These are phyloP conservation scores for Clarireedia homoeocarpa DNA, from an alignment of 2,329 filamentous ascomycete species.

Conservation along the genomic window DNA sequence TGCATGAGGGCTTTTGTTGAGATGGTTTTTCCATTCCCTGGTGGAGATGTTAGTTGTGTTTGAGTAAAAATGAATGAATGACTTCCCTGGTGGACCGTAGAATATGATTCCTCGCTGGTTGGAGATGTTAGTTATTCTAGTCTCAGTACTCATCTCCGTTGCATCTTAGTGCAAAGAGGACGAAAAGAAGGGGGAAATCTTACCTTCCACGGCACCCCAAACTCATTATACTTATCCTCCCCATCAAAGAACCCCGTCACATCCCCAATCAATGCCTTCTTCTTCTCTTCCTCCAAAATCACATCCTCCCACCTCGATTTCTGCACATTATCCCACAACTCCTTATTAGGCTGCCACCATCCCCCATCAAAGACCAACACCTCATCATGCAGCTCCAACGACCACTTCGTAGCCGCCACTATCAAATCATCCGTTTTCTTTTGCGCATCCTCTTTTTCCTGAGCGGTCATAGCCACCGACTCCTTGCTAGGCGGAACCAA, in stretches of 20 bases:
- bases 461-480: constrained; percentile 7
- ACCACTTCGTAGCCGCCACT: constrained; percentile 46
- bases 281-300: constrained; percentile 58
- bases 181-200: not conserved
- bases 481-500: constrained; percentile 8
- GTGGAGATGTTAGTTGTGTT: not conserved
- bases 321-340: constrained; percentile 45
- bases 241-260: constrained; percentile 57
- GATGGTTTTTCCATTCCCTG: constrained; percentile 61
- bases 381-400: constrained; percentile 50
- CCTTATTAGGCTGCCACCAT: constrained; percentile 55
- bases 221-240: constrained; percentile 47
- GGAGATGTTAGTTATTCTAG: not conserved
- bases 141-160: not conserved
- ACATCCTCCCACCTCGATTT: constrained; percentile 56
- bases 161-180: not conserved
- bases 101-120: too few species aligned
- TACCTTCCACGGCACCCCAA: constrained; percentile 62
- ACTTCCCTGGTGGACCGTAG: constrained; percentile 37
- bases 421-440: constrained; percentile 42
- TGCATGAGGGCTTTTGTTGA: constrained; percentile 65
- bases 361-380: constrained; percentile 58
- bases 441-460: constrained; percentile 16
- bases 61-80: too few species aligned
- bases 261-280: constrained; percentile 54